These are phyloP conservation scores for Primulina huaijiensis DNA, from an alignment of 257 asterid species.

Conservation along the genomic window DNA sequence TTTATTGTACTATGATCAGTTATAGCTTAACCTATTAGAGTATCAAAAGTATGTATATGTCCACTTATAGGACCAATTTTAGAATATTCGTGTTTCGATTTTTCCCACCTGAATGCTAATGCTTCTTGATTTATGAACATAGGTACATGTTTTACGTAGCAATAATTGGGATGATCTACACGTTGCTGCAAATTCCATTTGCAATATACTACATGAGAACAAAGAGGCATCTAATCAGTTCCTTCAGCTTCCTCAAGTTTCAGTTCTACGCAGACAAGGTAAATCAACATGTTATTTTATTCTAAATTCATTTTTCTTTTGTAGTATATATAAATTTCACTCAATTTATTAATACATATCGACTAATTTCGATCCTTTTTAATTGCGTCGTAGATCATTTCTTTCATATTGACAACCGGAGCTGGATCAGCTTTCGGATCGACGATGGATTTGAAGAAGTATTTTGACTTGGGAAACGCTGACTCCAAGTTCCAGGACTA, in stretches of 20 bases:
- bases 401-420: constrained; percentile 27
- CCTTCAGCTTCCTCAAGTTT: constrained; percentile 26
- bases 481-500: constrained; percentile 22
- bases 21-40: too few relatives aligned
- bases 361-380: not conserved
- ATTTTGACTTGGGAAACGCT: too few relatives aligned
- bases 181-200: constrained; percentile 27
- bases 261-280: constrained; percentile 35
- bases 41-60: too few relatives aligned
- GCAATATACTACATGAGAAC: constrained; percentile 28
- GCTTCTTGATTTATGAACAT: too few relatives aligned
- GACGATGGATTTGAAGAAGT: constrained; percentile 28
- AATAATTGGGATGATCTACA: constrained; percentile 24
- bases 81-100: too few relatives aligned
- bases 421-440: constrained; percentile 39
- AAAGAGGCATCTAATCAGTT: constrained; percentile 28
- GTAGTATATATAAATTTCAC: too few relatives aligned
- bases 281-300: too few relatives aligned
- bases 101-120: too few relatives aligned
- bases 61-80: too few relatives aligned
- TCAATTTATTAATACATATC: too few relatives aligned
- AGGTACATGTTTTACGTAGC: constrained; percentile 29
- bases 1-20: too few relatives aligned
- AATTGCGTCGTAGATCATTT: constrained; percentile 7
- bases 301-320: not conserved